Base-by-base conservation (phyloP, 176 grass and related monocot genomes). In the Oryza meyeriana region DNA sequence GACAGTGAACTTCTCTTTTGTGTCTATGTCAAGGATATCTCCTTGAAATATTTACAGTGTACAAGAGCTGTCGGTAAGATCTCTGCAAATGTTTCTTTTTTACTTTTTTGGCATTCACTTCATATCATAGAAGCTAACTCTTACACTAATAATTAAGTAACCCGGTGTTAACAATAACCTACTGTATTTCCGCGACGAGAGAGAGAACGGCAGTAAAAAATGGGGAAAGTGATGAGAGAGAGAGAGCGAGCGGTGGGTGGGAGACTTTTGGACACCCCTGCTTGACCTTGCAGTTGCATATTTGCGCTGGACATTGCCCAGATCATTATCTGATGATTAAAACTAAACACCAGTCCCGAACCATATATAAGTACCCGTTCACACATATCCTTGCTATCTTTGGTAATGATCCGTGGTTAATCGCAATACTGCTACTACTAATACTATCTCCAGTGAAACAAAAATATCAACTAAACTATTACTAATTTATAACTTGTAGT, bases 21-120 rank as follows among this genome's bases (percentile, higher is more conserved):
- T 80, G 55, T 85, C 92, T n/a, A 77, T 98, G 61, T 83, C 92
- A 86, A 71, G 74, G 44, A 83, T 28, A 59, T 34, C 48, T 50
- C 32, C 85, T 55, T 17, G 82, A 76, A 84, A 91, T 70, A 47
- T 76, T 29, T 89, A 83, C 78, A 82, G 61, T 79, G 41, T 94
- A 57, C 86, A 93, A 78, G 79, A 85, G 65, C 83, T 98, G 61
- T 74, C 78, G 92, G 95, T 94, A 92, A 63, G n/a, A 64, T 85
- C 22, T 33, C 50, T 24, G 55, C n/a, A 59, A 59, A 25, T 25
- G 55, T 59, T 59, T 18, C 76, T 32, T 25, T 69, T 41, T 36
- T 36, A 36, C 35, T 36, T 7, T 17, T 77, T 17, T 61, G 50
- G 16, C 34, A 41, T 69, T 17, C 13, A 33, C 33, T 81, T 28